Conservation (phyloP, 1,284 basidiomycete species). For the Ceratobasidium sp. region DNA sequence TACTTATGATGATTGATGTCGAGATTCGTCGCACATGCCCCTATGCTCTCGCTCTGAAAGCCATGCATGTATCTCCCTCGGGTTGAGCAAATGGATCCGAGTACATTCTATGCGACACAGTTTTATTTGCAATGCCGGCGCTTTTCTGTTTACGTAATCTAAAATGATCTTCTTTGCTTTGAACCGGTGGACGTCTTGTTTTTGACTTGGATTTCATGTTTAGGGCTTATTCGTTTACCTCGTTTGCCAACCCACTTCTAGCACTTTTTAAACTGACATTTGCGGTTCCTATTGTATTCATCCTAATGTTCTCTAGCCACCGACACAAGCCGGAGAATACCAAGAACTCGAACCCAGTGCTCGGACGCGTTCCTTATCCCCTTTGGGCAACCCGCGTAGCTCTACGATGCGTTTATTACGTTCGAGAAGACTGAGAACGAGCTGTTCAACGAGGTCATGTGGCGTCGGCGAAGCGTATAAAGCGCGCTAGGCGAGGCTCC, state of each 20-base stretch:
- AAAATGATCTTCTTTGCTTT: constrained; percentile 21
- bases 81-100: constrained; percentile 34
- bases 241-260: too few relatives aligned
- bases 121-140: constrained; percentile 43
- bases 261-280: too few relatives aligned
- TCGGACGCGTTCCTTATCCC: constrained; percentile 7
- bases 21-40: constrained; percentile 16
- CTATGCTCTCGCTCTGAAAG: constrained; percentile 24
- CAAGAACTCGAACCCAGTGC: too few relatives aligned
- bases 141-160: constrained; percentile 28
- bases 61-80: constrained; percentile 33
- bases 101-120: constrained; percentile 31
- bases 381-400: constrained; percentile 12
- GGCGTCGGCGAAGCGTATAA: background rate
- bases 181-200: background rate
- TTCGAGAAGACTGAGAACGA: constrained; percentile 11
- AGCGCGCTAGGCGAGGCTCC: background rate
- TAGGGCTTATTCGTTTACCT: too few relatives aligned
- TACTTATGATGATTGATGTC: constrained; percentile 34
- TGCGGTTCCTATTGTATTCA: too few relatives aligned
- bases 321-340: too few relatives aligned
- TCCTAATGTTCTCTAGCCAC: too few relatives aligned
- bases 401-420: background rate
- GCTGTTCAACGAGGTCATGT: constrained; percentile 11
- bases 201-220: too few relatives aligned